Percentiles rank a stretch among this genome's conserved stretches.
Conservation (phyloP, 306 rosid genomes). For the Canavalia gladiata region DNA sequence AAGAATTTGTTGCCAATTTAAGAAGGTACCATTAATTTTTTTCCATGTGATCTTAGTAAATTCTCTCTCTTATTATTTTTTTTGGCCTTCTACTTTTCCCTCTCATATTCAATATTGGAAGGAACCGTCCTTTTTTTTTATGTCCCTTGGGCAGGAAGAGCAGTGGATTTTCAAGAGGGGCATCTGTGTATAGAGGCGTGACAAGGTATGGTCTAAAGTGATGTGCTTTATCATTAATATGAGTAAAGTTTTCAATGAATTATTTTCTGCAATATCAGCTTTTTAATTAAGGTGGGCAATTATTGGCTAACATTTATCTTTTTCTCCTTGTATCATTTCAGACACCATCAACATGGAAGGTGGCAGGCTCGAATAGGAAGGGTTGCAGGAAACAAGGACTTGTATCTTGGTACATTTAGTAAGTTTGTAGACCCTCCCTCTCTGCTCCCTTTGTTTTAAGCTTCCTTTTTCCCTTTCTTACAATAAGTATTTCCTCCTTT, state of each 20-base stretch:
- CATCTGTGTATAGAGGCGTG: conserved; percentile 99
- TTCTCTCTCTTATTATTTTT: not conserved
- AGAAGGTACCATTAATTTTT: conserved; percentile 68
- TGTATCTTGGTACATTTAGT: conserved; percentile 99
- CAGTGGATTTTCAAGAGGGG: conserved; percentile 99
- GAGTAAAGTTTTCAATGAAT: conserved; percentile 57
- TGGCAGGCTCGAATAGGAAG: conserved; percentile 99
- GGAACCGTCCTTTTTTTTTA: conserved; percentile 36
- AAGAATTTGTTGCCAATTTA: conserved; percentile 96
- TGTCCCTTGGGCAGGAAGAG: conserved; percentile 73
- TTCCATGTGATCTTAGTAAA: conserved; percentile 40
- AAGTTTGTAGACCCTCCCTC: conserved; percentile 50
- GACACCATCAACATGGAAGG: conserved; percentile 99
- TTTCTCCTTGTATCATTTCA: conserved; percentile 51
- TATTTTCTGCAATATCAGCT: conserved; percentile 71
- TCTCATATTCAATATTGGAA: conserved; percentile 24
- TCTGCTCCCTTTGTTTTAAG: conserved; percentile 25
- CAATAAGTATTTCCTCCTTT: not conserved
- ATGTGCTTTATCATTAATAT: conserved; percentile 48
- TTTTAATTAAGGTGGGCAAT: conserved; percentile 55
- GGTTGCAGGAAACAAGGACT: conserved; percentile 97
- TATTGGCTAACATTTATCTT: conserved; percentile 51
- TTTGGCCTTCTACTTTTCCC: not conserved
- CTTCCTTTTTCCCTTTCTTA: conserved; percentile 15
- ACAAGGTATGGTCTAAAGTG: conserved; percentile 91